Evolutionary conservation across 116 monocot genomes (phyloP), one percentile per base, ranked within the genome.

Genomic region (Cymodocea nodosa): DNA sequence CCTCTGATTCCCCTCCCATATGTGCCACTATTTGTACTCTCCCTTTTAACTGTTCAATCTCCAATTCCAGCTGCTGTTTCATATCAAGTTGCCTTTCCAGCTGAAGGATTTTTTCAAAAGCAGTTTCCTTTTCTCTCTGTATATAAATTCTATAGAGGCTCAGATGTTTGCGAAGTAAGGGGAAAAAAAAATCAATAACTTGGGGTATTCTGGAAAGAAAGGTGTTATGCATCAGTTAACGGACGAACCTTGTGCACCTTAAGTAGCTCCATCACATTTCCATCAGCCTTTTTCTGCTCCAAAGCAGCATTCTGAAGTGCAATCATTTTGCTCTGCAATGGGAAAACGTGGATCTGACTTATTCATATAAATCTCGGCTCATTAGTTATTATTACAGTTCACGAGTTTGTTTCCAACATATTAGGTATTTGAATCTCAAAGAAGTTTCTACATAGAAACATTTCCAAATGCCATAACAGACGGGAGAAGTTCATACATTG

Each of bases 231-330:
- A 51, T 51, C 49, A 57, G 23, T 16, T 24, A 39, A 18, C 4
- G 57, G 39, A 24, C 53, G 60, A 60, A 88, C 88, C 79, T 84
- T 81, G 23, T 84, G 88, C 24, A 76, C 80, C 68, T 84, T 82
- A 52, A 85, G 76, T n/a, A 89, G 77, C 73, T 63, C 71, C 56
- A 82, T 49, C 25, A 82, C 75, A 76, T 71, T 76, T 61, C 79
- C 82, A 74, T 89, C 78, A 57, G 80, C 72, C 55, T 82, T 84
- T 58, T 75, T 58, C 61, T 85, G 84, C 65, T 84, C 80, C 40
- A 71, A 17, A 25, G 79, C 68, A 59, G 89, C 89, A 50, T 40
- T 25, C 51, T n/a, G 40, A 61, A 70, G 70, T 35, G 70, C 54
- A 60, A 24, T 78, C 82, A 52, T 80, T 87, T 52, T 70, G 23